Conservation (phyloP, 202 grass and related monocot species). For the Carex arenaria region DNA sequence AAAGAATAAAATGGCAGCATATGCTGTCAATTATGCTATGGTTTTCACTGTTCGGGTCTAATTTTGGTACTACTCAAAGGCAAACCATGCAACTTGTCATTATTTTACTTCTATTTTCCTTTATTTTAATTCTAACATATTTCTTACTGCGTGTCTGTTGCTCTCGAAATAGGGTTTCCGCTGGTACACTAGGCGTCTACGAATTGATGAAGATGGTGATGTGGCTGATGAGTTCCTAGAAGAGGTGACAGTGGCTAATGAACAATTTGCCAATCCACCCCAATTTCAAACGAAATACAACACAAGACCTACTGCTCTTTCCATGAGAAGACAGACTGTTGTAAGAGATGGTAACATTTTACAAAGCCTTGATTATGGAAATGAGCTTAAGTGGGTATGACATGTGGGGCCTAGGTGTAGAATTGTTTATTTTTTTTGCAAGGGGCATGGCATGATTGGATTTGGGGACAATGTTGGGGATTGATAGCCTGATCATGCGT, state of each 20-base stretch:
- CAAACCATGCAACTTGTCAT: neutral
- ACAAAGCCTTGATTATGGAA: constrained; percentile 57
- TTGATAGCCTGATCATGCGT: neutral
- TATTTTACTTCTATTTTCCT: neutral
- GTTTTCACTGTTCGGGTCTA: neutral
- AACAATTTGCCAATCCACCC: constrained; percentile 22
- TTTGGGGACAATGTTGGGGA: neutral
- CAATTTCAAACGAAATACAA: constrained; percentile 63
- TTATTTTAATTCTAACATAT: neutral
- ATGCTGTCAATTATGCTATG: neutral
- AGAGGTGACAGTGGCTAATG: constrained; percentile 36
- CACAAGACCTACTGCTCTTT: constrained; percentile 38
- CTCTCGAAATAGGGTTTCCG: constrained; percentile 54
- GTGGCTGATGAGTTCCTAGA: constrained; percentile 85
- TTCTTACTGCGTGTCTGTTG: neutral
- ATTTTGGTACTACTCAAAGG: neutral
- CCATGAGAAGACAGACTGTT: constrained; percentile 48
- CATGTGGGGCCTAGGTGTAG: constrained; percentile 7
- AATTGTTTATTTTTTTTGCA: constrained; percentile 8
- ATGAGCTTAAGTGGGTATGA: constrained; percentile 43
- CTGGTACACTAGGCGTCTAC: constrained; percentile 77
- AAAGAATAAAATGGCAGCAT: neutral
- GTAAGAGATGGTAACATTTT: constrained; percentile 44
- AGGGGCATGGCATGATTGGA: neutral
- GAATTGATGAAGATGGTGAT: constrained; percentile 89